Evolutionary conservation across 2,329 filamentous ascomycete genomes (phyloP).

Genomic region (Aureobasidium sp.): DNA sequence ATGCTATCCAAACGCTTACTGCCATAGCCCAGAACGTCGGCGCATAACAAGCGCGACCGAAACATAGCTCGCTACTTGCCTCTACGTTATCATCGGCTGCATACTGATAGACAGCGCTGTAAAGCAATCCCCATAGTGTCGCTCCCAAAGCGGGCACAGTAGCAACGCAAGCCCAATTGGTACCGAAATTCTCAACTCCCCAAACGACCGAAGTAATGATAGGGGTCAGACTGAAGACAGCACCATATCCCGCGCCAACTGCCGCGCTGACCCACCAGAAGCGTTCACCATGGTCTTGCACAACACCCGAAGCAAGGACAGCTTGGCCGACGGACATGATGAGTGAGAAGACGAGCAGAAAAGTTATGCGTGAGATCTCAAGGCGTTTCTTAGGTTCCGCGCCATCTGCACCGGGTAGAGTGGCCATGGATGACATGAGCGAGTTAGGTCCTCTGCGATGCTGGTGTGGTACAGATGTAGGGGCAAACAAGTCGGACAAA

Average conservation of each 20-base stretch:
- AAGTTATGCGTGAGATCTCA: constrained; percentile 67
- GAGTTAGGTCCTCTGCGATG: constrained; percentile 44
- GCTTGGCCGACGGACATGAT: constrained; percentile 68
- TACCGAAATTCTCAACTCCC: constrained; percentile 98
- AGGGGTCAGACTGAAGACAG: constrained; percentile 80
- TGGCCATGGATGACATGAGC: constrained; percentile 35
- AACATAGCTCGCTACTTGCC: constrained; percentile 58
- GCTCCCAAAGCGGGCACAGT: constrained; percentile 85
- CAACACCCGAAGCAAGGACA: constrained; percentile 65
- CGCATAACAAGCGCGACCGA: constrained; percentile 75
- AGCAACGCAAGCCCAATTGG: constrained; percentile 93
- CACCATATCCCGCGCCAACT: constrained; percentile 87
- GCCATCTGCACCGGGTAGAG: constrained; percentile 23
- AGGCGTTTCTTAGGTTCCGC: constrained; percentile 32
- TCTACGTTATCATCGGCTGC: constrained; percentile 45
- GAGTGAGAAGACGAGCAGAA: constrained; percentile 69
- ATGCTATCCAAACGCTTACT: constrained; percentile 69
- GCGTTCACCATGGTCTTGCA: constrained; percentile 67
- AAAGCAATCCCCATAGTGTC: constrained; percentile 85
- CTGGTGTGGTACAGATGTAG: constrained; percentile 45
- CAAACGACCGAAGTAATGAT: constrained; percentile 96
- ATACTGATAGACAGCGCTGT: constrained; percentile 70
- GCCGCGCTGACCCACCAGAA: constrained; percentile 82
- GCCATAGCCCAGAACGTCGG: constrained; percentile 81
- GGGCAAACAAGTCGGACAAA: constrained; percentile 80